Percentiles rank a stretch among this genome's conserved stretches.
phyloP scores from a whole-genome alignment of 1,284 basidiomycete species.

The Malassezia obtusa region DNA sequence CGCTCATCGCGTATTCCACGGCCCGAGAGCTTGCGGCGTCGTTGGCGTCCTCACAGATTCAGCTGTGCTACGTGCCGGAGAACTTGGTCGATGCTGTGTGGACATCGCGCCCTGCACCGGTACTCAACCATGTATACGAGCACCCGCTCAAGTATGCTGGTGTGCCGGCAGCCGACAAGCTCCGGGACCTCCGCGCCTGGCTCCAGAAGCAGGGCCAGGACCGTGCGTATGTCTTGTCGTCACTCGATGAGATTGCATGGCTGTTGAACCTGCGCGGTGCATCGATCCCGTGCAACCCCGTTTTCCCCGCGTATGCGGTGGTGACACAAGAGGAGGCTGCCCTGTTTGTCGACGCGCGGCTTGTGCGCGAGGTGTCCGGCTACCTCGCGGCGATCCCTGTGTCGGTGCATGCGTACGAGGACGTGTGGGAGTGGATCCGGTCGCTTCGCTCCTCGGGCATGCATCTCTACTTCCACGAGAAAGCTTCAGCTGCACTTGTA shows the following conservation, averaged over 20 bases:
- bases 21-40: conserved; percentile 47
- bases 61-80: conserved; percentile 54
- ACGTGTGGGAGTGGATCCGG: conserved; percentile 7
- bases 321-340: conserved; percentile 18
- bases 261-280: conserved; percentile 39
- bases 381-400: conserved; percentile 8
- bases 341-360: conserved; percentile 32
- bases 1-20: conserved; percentile 65
- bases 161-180: conserved; percentile 42
- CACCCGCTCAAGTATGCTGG: conserved; percentile 69
- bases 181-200: conserved; percentile 34
- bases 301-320: conserved; percentile 39
- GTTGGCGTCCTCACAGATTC: conserved; percentile 27
- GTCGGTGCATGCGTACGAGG: conserved; percentile 4
- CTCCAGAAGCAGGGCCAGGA: conserved; percentile 15
- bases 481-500: conserved; percentile 10
- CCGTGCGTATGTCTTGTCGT: conserved; percentile 26
- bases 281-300: conserved; percentile 37
- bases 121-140: conserved; percentile 61
- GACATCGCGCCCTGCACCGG: conserved; percentile 61
- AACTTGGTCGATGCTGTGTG: conserved; percentile 82
- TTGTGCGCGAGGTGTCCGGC: conserved; percentile 13
- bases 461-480: conserved; percentile 29
- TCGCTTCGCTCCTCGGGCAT: conserved; percentile 17
- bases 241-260: conserved; percentile 44